Conservation (phyloP, 73 alveolate genomes). For the Tetrahymena borealis region DNA sequence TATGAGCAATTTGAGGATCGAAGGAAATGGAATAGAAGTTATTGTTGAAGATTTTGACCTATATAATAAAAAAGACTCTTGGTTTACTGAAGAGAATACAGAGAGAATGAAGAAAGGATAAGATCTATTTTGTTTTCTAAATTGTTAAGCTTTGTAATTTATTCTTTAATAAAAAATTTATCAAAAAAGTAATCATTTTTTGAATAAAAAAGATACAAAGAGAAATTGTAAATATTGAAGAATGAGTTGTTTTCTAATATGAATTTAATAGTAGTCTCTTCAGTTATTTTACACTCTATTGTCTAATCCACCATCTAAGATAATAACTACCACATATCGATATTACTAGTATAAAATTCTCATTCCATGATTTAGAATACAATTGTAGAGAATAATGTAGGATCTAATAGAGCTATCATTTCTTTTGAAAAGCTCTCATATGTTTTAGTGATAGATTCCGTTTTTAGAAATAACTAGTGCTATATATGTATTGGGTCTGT, state of each 20-base stretch:
- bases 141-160: neutral
- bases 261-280: neutral
- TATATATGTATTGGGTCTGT: neutral
- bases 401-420: neutral
- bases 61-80: neutral
- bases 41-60: neutral
- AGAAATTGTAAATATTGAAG: neutral
- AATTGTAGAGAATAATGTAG: neutral
- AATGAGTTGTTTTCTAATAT: neutral
- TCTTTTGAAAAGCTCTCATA: neutral
- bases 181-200: neutral
- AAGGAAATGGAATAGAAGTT: neutral
- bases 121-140: neutral
- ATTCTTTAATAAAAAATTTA: neutral
- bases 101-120: neutral
- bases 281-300: neutral
- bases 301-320: neutral
- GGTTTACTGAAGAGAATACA: neutral
- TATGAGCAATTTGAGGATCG: neutral
- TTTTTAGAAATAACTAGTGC: neutral
- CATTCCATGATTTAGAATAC: neutral
- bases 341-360: neutral
- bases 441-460: neutral
- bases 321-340: neutral
- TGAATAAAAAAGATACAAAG: neutral